Conservation (phyloP, 352 stramenopile genomes). For the Phytophthora citrophthora region DNA sequence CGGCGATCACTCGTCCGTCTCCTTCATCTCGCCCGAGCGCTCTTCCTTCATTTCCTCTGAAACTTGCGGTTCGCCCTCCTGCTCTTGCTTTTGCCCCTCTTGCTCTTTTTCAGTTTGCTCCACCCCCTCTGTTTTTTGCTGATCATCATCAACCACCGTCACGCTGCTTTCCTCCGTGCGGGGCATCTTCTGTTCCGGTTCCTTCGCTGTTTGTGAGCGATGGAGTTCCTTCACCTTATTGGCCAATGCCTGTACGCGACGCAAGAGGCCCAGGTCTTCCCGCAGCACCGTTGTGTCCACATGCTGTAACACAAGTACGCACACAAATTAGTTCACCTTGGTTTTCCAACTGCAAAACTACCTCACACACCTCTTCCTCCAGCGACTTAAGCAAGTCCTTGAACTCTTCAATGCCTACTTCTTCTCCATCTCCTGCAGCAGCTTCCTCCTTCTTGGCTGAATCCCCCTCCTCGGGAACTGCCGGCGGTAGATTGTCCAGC, state of each 20-base stretch:
- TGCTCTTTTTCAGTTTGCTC: constrained; percentile 10
- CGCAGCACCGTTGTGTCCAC: constrained; percentile 51
- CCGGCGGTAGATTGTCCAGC: constrained; percentile 50
- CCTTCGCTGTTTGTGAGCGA: constrained; percentile 23
- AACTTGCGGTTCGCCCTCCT: constrained; percentile 7
- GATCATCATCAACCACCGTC: constrained; percentile 8
- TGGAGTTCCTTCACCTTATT: constrained; percentile 50
- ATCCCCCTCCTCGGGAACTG: constrained; percentile 1
- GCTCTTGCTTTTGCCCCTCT: constrained; percentile 6
- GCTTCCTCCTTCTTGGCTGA: constrained; percentile 2
- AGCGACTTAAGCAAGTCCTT: constrained; percentile 53
- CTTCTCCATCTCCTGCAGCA: constrained; percentile 18
- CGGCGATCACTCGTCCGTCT: constrained; percentile 5
- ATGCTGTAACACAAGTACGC: constrained; percentile 40
- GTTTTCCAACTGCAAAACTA: neutral
- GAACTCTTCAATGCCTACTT: constrained; percentile 48
- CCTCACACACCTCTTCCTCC: constrained; percentile 45
- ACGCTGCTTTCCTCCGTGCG: constrained; percentile 23
- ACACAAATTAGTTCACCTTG: constrained; percentile 5
- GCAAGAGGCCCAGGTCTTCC: constrained; percentile 65
- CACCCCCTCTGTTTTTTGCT: constrained; percentile 5
- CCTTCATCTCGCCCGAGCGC: constrained; percentile 7
- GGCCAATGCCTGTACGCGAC: constrained; percentile 60
- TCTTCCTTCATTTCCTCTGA: constrained; percentile 5
- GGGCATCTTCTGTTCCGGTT: constrained; percentile 37